A percentile compares a stretch with the other conserved stretches of the same genome.
Evolutionary conservation across 441 rosid species (phyloP).

Genomic region (Erodium texanum): DNA sequence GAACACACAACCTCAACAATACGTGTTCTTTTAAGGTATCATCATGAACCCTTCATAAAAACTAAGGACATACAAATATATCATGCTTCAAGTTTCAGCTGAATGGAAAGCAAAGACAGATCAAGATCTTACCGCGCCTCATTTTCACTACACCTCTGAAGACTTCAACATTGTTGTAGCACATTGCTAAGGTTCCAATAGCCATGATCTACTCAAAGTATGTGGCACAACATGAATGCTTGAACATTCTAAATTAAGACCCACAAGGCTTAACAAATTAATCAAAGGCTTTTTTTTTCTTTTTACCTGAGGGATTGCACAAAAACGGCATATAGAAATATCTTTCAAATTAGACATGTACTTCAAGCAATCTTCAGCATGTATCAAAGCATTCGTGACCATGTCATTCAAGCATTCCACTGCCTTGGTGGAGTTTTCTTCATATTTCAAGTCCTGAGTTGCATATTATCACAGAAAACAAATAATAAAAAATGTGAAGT

Average conservation of each 20-base stretch:
- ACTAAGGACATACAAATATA: not conserved
- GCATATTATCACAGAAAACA: slow-evolving; percentile 5
- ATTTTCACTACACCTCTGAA: slow-evolving; percentile 86
- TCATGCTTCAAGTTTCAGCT: not conserved
- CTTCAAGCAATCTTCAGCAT: slow-evolving; percentile 66
- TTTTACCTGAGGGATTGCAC: slow-evolving; percentile 84
- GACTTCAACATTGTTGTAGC: slow-evolving; percentile 84
- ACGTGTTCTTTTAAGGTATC: no score
- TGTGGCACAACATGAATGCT: no score
- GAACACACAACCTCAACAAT: no score
- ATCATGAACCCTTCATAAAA: no score
- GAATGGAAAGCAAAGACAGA: not conserved
- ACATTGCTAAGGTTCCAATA: slow-evolving; percentile 80
- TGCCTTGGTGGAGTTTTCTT: slow-evolving; percentile 68
- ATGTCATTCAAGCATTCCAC: slow-evolving; percentile 88
- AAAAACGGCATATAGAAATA: slow-evolving; percentile 67
- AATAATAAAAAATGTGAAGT: slow-evolving; percentile 10
- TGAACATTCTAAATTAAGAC: no score
- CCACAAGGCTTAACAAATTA: no score
- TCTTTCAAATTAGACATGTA: slow-evolving; percentile 58
- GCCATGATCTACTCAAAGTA: slow-evolving; percentile 94
- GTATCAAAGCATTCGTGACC: slow-evolving; percentile 75
- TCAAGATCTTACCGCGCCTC: slow-evolving; percentile 73
- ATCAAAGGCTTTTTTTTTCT: no score
- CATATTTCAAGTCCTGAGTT: slow-evolving; percentile 67